Evolutionary conservation across 108 stramenopile genomes (phyloP).

Genomic region (Nannochloropsis gaditana): DNA sequence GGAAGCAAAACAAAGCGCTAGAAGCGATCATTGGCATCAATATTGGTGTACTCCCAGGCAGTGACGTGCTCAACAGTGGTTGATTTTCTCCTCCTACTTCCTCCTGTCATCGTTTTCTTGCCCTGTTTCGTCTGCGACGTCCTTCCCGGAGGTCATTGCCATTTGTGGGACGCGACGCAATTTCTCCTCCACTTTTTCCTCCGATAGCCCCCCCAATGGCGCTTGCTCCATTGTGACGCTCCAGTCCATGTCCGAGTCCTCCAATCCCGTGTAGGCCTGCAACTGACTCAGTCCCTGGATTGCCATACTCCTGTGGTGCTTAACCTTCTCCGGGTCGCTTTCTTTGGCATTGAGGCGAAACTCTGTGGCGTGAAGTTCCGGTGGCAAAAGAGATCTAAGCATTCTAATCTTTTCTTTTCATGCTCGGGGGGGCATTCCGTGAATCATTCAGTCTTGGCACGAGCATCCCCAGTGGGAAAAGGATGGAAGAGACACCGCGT

Average conservation of each 20-base stretch:
- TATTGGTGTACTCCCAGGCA: no score
- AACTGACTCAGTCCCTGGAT: not conserved
- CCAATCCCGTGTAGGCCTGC: constrained; percentile 2
- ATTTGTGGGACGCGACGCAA: not conserved
- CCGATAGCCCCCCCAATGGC: constrained; percentile 14
- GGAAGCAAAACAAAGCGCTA: no score
- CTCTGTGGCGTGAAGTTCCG: not conserved
- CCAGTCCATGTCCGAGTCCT: not conserved
- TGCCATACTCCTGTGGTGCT: not conserved
- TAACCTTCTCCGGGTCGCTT: not conserved
- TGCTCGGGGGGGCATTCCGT: no score
- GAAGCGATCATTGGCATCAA: no score
- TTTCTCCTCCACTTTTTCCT: constrained; percentile 16
- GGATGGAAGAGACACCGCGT: no score
- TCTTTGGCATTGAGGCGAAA: constrained; percentile 18
- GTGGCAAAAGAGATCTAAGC: no score
- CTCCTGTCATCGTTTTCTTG: not conserved
- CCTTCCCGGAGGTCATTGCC: not conserved
- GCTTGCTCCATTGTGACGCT: not conserved
- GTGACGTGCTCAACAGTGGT: no score
- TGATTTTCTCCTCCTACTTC: not conserved
- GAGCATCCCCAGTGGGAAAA: no score
- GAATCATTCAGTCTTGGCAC: no score
- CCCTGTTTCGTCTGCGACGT: not conserved
- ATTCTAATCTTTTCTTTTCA: no score